These are phyloP conservation scores for Phaffia australis DNA, from an alignment of 768 basidiomycete genomes.

Conservation along the genomic window DNA sequence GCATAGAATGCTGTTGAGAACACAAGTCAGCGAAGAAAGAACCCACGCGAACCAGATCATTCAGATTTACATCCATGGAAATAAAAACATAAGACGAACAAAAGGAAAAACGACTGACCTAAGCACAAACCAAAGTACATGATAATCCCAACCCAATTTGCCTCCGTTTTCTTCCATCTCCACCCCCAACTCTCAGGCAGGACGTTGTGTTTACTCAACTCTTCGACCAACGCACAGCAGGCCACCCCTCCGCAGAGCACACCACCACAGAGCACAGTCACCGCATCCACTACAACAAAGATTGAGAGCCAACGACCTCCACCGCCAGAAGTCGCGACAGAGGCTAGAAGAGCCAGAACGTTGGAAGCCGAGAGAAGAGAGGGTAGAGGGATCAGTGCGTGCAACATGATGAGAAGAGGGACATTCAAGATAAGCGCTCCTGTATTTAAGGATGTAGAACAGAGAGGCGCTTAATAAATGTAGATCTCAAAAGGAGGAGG, in stretches of 20 bases:
- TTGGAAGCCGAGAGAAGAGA: constrained; percentile 48
- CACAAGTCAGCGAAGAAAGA: too few relatives aligned
- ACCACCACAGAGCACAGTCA: constrained; percentile 61
- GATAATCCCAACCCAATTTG: constrained; percentile 44
- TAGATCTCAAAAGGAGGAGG: background rate
- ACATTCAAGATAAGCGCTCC: constrained; percentile 50
- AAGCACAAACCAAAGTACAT: constrained; percentile 17
- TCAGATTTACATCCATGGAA: background rate
- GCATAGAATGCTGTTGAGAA: constrained; percentile 47
- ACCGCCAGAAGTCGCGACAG: constrained; percentile 42
- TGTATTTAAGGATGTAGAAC: background rate
- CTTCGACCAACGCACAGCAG: constrained; percentile 41
- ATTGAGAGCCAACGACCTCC: constrained; percentile 54
- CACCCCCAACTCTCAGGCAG: constrained; percentile 49
- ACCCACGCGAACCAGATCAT: background rate
- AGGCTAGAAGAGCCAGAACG: constrained; percentile 54
- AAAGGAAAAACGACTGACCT: background rate
- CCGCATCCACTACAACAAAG: constrained; percentile 56
- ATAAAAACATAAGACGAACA: background rate
- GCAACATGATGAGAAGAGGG: constrained; percentile 49
- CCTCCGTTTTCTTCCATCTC: constrained; percentile 45
- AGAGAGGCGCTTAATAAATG: too few relatives aligned
- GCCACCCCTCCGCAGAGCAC: constrained; percentile 50
- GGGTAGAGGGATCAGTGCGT: constrained; percentile 51
- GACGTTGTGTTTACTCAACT: constrained; percentile 44